Percentiles rank a stretch among this genome's conserved stretches.
Conservation (phyloP, 371 early-diverging fungal species). For the Agmasoma carcini region DNA sequence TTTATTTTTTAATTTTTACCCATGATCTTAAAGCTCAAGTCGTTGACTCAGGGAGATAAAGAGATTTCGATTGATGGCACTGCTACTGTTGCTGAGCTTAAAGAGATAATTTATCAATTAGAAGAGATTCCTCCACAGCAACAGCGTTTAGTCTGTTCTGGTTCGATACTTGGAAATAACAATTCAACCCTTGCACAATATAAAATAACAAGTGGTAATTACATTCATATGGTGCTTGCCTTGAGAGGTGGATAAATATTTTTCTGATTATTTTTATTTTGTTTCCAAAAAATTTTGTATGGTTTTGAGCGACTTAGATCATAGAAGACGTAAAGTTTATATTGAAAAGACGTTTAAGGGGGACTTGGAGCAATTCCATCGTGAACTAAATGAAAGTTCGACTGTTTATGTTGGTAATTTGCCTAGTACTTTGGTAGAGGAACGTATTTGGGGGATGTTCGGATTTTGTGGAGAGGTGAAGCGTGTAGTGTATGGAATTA, state of each 20-base stretch:
- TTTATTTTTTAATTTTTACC: constrained; percentile 11
- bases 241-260: constrained; percentile 68
- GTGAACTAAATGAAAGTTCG: constrained; percentile 25
- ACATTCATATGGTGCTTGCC: constrained; percentile 84
- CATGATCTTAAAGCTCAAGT: constrained; percentile 46
- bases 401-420: constrained; percentile 52
- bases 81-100: constrained; percentile 33
- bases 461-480: constrained; percentile 41
- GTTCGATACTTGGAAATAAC: constrained; percentile 55
- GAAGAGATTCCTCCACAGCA: constrained; percentile 43
- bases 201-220: constrained; percentile 67
- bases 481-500: constrained; percentile 53
- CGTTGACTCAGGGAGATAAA: constrained; percentile 40
- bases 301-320: too few species aligned
- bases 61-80: constrained; percentile 35
- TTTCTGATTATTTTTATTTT: not conserved
- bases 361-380: constrained; percentile 48
- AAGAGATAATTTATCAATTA: constrained; percentile 31
- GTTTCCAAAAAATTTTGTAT: not conserved
- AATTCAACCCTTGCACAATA: constrained; percentile 65
- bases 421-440: constrained; percentile 29
- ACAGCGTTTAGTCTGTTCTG: constrained; percentile 45
- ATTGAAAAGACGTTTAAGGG: constrained; percentile 41
- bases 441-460: constrained; percentile 48
- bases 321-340: too few species aligned